phyloP scores from a whole-genome alignment of 129 eudicot genomes.

The Flaveria linearis region DNA sequence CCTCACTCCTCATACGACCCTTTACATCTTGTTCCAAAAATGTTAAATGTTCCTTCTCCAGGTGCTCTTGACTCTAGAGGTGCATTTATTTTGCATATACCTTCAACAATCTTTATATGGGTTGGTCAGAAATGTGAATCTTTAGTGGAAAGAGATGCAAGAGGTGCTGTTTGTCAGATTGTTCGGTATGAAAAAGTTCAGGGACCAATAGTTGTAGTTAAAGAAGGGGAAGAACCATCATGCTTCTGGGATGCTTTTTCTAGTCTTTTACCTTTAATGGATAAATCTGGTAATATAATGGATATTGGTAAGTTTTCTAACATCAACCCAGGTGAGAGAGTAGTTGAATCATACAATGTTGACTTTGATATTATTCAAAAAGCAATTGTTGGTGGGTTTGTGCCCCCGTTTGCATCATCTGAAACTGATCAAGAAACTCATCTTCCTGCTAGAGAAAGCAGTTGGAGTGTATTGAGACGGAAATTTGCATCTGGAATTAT shows the following conservation, averaged over 20 bases:
- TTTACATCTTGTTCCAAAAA: conserved; percentile 89
- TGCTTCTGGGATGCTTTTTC: conserved; percentile 69
- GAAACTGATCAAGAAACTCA: conserved; percentile 69
- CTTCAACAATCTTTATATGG: conserved; percentile 72
- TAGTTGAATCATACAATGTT: conserved; percentile 52
- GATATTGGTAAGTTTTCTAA: conserved; percentile 36
- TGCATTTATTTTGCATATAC: conserved; percentile 62
- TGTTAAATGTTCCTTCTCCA: conserved; percentile 75
- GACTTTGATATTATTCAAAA: conserved; percentile 76
- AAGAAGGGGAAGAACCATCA: conserved; percentile 73
- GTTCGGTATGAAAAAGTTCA: conserved; percentile 66
- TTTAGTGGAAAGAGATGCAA: conserved; percentile 67
- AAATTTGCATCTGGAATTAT: conserved; percentile 64
- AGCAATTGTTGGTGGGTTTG: conserved; percentile 73
- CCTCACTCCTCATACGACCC: conserved; percentile 89
- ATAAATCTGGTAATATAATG: conserved; percentile 36
- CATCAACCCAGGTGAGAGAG: conserved; percentile 44
- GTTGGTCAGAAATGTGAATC: conserved; percentile 60
- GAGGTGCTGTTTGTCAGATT: conserved; percentile 76
- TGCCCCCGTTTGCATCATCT: conserved; percentile 75
- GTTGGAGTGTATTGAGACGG: conserved; percentile 76
- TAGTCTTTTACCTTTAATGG: conserved; percentile 48
- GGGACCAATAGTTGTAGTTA: conserved; percentile 49
- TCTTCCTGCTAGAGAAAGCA: conserved; percentile 78
- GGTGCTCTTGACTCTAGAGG: conserved; percentile 69